Base-by-base conservation (phyloP, 805 yeast genomes). In the Suhomyces tanzawaensis region DNA sequence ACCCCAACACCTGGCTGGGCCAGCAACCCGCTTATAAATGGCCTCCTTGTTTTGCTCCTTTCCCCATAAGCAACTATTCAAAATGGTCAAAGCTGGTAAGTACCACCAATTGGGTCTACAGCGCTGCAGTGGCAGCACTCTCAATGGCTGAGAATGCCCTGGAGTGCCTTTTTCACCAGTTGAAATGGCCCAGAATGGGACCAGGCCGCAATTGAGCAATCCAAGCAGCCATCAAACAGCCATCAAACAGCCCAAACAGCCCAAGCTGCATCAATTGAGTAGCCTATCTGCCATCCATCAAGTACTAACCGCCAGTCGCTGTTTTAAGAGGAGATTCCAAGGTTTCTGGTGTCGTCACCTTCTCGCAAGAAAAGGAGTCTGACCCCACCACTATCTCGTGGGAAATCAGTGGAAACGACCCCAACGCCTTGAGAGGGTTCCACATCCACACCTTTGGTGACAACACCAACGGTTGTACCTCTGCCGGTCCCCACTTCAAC, bases 381-480 rank as follows among this genome's bases (percentile, higher is more conserved):
- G 89, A 77, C 26, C 95, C 95, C 66, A 87, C 95, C 59, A 83
- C 87, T 32, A 76, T 93, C 53, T 53, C 89, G 16, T 93, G 88
- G 81, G 95, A 91, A 57, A 85, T 93, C 61, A 58, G 79, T 41
- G 99, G 99, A 64, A 87, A 89, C 69, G 82, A 79, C 50, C 73
- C 97, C 45, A 83, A 86, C 58, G 91, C 96, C 36, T 71, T 76
- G 62, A 82, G 95, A 70, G 99, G 99, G 37, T 91, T 93, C 96
- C 99, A 93, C 77, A 73, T 93, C 62, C 99, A 93, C 71, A 84
- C 87, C 62, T 93, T 93, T 59, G 99, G 99, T 73, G 99, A 93
- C 76, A 88, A 87, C 81, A 88, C 99, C 71, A 93, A 93, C 66
- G 99, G 99, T 51, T 93, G 99, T 74, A 91, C 96, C 44, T 86